A percentile compares a stretch with the other conserved stretches of the same genome.
phyloP scores from a whole-genome alignment of 2,329 filamentous ascomycete genomes.

The Elsinoe perseae region DNA sequence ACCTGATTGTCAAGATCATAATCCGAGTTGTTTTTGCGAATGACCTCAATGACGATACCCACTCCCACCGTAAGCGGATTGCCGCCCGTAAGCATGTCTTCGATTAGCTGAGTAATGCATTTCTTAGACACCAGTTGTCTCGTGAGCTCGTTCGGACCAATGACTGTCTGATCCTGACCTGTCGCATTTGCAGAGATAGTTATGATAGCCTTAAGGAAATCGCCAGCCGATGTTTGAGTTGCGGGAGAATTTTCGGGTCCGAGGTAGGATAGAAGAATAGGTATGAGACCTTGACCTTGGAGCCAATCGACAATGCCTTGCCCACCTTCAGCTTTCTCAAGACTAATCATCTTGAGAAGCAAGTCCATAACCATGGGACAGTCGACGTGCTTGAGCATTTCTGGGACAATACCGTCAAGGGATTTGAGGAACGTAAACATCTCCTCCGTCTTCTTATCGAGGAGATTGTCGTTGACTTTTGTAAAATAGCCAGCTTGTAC shows the following conservation, averaged over 20 bases:
- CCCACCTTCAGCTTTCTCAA: constrained; percentile 86
- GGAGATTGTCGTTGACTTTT: constrained; percentile 94
- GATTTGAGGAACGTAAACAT: constrained; percentile 88
- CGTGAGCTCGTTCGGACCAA: constrained; percentile 93
- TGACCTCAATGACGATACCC: constrained; percentile 95
- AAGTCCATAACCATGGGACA: constrained; percentile 98
- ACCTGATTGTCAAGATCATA: constrained; percentile 89
- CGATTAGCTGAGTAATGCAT: constrained; percentile 77
- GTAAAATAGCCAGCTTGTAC: constrained; percentile 97
- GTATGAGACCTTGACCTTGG: constrained; percentile 79
- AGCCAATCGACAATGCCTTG: constrained; percentile 96
- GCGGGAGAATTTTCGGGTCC: constrained; percentile 77
- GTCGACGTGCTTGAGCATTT: constrained; percentile 88
- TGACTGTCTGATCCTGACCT: constrained; percentile 97
- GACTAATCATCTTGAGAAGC: constrained; percentile 88
- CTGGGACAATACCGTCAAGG: constrained; percentile 69
- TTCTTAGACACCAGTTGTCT: constrained; percentile 82
- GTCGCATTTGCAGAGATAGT: constrained; percentile 98
- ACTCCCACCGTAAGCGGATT: constrained; percentile 94
- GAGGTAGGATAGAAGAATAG: constrained; percentile 76
- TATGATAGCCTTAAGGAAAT: constrained; percentile 97
- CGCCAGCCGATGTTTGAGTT: constrained; percentile 90
- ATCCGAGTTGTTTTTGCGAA: constrained; percentile 98
- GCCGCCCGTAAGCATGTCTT: constrained; percentile 85
- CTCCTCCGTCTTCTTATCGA: constrained; percentile 96